Conservation (phyloP, 495 filamentous ascomycete species). For the Sabuloglossum arenarium region DNA sequence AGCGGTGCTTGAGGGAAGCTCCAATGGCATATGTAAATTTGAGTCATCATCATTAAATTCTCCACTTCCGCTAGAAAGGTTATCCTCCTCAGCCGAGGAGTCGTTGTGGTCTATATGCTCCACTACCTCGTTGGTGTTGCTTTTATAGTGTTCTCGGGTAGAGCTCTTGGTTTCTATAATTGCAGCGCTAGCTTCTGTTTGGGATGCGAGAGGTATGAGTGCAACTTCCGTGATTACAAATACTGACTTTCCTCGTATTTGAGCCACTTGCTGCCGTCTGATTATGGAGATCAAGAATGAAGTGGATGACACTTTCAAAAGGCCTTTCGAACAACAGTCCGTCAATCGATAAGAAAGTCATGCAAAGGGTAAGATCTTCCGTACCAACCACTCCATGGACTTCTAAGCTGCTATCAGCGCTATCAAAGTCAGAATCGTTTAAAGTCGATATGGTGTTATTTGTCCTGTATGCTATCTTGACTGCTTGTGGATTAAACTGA, state of each 20-base stretch:
- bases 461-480: conserved; percentile 59
- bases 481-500: conserved; percentile 19
- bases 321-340: conserved; percentile 25
- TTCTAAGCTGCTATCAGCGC: conserved; percentile 34
- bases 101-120: conserved; percentile 16
- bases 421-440: conserved; percentile 21
- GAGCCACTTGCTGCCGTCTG: conserved; percentile 67
- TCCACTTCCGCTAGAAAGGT: conserved; percentile 8
- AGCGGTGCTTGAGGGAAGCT: conserved; percentile 7
- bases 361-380: conserved; percentile 8
- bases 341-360: not conserved
- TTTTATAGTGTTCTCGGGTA: conserved; percentile 20
- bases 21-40: conserved; percentile 9
- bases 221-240: conserved; percentile 75
- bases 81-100: conserved; percentile 11
- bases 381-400: conserved; percentile 72
- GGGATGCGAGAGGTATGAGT: conserved; percentile 65
- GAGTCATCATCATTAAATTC: conserved; percentile 17
- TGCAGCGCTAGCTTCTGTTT: conserved; percentile 45
- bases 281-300: conserved; percentile 74
- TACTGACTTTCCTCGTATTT: conserved; percentile 58
- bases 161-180: conserved; percentile 41
- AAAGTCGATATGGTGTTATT: conserved; percentile 30
- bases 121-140: conserved; percentile 16
- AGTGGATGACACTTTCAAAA: conserved; percentile 48